A percentile compares a stretch with the other conserved stretches of the same genome.
Conservation (phyloP, 805 yeast species). For the Millerozyma acaciae region DNA sequence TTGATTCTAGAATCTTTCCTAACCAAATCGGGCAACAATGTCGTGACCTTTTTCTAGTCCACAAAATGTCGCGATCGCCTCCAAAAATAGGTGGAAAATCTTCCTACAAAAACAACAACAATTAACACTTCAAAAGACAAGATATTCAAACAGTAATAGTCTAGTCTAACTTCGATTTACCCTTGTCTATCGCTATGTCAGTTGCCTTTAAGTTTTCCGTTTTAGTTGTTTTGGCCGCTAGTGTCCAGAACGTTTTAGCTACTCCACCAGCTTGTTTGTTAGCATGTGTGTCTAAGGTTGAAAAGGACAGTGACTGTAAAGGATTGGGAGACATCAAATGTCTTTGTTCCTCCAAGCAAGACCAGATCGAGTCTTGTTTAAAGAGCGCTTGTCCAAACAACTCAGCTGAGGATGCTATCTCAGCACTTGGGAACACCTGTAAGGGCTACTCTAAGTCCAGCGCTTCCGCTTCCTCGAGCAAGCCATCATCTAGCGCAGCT, state of each 20-base stretch:
- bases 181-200: conserved; percentile 9
- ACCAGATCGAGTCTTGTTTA: conserved; percentile 59
- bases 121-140: too few relatives aligned
- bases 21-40: too few relatives aligned
- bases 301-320: conserved; percentile 52
- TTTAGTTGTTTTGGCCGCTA: conserved; percentile 34
- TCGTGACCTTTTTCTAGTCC: too few relatives aligned
- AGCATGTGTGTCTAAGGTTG: conserved; percentile 79
- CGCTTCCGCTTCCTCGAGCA: conserved; percentile 23
- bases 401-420: conserved; percentile 52
- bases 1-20: too few relatives aligned
- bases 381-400: conserved; percentile 65
- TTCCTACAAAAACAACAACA: too few relatives aligned
- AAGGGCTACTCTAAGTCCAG: conserved; percentile 34
- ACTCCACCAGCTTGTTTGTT: conserved; percentile 90
- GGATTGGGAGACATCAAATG: conserved; percentile 64
- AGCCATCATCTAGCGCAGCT: conserved; percentile 17
- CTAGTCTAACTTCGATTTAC: background rate
- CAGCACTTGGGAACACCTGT: conserved; percentile 56
- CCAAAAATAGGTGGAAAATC: too few relatives aligned
- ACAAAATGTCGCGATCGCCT: too few relatives aligned
- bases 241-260: conserved; percentile 48
- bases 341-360: conserved; percentile 57
- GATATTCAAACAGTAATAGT: conserved; percentile 5
- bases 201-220: conserved; percentile 20